Percentiles rank a stretch among this genome's conserved stretches.
Conservation (phyloP, 805 yeast genomes). For the Lipomyces anomalus region DNA sequence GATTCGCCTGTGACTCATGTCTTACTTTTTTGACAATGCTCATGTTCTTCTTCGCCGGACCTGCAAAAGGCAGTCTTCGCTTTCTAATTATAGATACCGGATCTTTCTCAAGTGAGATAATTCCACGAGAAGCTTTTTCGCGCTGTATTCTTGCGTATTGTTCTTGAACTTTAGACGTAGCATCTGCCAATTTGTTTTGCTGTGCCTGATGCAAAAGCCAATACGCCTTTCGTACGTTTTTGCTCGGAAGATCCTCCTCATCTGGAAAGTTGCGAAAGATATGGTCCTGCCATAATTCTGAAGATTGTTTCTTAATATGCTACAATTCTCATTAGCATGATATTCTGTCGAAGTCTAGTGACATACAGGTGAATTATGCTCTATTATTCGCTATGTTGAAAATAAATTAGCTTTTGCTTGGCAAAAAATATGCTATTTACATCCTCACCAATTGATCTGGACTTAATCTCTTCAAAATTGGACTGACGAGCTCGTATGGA, state of each 20-base stretch:
- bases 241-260: conserved; percentile 26
- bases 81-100: conserved; percentile 9
- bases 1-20: conserved; percentile 10
- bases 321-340: neutral
- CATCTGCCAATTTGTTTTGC: conserved; percentile 3
- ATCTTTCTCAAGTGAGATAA: conserved; percentile 13
- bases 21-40: conserved; percentile 16
- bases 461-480: conserved; percentile 32
- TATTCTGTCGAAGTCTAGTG: neutral
- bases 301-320: conserved; percentile 30
- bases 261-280: conserved; percentile 33
- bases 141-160: conserved; percentile 11
- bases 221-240: conserved; percentile 29
- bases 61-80: neutral
- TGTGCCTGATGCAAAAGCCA: conserved; percentile 34
- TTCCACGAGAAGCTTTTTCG: conserved; percentile 11
- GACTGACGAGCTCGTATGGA: conserved; percentile 35
- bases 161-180: conserved; percentile 15
- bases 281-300: conserved; percentile 33
- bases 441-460: conserved; percentile 32
- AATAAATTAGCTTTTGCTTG: conserved; percentile 1
- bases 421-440: neutral
- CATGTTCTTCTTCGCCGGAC: conserved; percentile 7
- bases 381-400: conserved; percentile 6
- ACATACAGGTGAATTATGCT: conserved; percentile 19